Conservation (phyloP, 192 early-diverging fungal species). For the Coemansia sp. region DNA sequence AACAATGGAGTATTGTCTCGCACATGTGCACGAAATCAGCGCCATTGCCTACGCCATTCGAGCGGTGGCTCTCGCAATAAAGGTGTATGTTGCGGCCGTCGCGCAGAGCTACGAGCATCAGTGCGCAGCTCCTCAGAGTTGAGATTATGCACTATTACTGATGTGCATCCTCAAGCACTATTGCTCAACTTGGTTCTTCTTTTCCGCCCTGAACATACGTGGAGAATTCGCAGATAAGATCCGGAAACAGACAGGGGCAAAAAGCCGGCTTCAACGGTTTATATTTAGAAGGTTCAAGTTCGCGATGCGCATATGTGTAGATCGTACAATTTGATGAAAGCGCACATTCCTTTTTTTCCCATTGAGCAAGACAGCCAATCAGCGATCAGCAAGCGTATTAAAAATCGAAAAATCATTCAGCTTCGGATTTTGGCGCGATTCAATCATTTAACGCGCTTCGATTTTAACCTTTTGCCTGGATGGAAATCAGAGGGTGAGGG, state of each 20-base stretch:
- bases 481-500: too few relatives aligned
- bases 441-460: too few relatives aligned
- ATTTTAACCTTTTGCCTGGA: too few relatives aligned
- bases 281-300: not conserved
- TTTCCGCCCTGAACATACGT: too few relatives aligned
- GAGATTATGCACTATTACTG: not conserved
- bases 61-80: constrained; percentile 13
- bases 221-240: too few relatives aligned
- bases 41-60: constrained; percentile 37
- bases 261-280: too few relatives aligned
- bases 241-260: too few relatives aligned
- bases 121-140: not conserved
- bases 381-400: not conserved
- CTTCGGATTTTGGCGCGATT: too few relatives aligned
- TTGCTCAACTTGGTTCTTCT: too few relatives aligned
- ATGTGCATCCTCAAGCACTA: not conserved
- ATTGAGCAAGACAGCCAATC: constrained; percentile 1
- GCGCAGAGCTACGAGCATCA: constrained; percentile 19
- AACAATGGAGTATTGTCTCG: constrained; percentile 35
- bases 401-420: not conserved
- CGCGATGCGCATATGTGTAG: too few relatives aligned
- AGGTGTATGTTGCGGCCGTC: constrained; percentile 22
- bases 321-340: too few relatives aligned
- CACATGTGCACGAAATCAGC: constrained; percentile 45
- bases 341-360: too few relatives aligned